These are phyloP conservation scores for Monosporozyma unispora DNA, from an alignment of 805 yeast genomes.

Conservation along the genomic window DNA sequence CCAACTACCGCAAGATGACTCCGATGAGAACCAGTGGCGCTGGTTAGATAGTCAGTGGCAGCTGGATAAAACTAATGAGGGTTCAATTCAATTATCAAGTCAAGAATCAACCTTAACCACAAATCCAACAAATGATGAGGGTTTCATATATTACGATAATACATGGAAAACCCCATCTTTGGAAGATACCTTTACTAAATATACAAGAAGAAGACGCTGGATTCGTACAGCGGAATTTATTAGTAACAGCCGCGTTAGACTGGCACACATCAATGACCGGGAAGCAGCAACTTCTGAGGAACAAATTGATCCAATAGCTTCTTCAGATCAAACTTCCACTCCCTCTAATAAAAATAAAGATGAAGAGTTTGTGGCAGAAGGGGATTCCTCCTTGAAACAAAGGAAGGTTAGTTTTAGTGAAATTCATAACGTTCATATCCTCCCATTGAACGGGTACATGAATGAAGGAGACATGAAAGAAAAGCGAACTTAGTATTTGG, in stretches of 20 bases:
- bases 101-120: conserved; percentile 38
- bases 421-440: conserved; percentile 22
- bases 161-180: conserved; percentile 89
- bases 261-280: not conserved
- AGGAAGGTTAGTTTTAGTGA: conserved; percentile 29
- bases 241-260: conserved; percentile 6
- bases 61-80: conserved; percentile 80
- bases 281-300: not conserved
- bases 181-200: conserved; percentile 80
- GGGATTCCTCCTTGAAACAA: conserved; percentile 1
- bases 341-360: not conserved
- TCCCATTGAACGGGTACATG: conserved; percentile 10
- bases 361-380: not conserved
- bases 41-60: conserved; percentile 96
- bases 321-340: not conserved
- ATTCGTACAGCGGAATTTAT: conserved; percentile 85
- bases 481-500: not conserved
- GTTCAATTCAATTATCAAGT: conserved; percentile 63
- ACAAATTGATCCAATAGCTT: not conserved
- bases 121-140: conserved; percentile 72
- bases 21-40: conserved; percentile 73
- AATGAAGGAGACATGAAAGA: conserved; percentile 1
- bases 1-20: conserved; percentile 66
- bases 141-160: conserved; percentile 81
- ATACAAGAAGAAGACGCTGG: conserved; percentile 94